Base-by-base conservation (phyloP, 1,284 basidiomycete genomes). In the Cryptococcus deneoformans region DNA sequence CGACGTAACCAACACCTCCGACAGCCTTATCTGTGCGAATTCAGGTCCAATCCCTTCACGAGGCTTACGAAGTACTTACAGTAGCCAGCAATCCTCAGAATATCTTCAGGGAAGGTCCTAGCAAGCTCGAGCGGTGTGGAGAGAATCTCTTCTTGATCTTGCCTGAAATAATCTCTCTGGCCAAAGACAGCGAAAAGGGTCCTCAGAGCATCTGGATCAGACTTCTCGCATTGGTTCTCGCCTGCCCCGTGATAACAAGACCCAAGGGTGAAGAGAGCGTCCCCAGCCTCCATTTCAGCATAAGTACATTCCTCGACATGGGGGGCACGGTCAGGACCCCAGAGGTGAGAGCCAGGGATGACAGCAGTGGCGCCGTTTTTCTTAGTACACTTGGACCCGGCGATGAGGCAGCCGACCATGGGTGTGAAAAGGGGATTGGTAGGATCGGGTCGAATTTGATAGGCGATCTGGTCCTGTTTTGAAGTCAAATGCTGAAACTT, bases 211-310 rank as follows among this genome's bases (percentile, higher is more conserved):
- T 60, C 56, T 5, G 56, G 46, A 12, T 60, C 56, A 1, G 39
- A 20, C 20, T n/a, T 6, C 4, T 58, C 56, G 47, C 56, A 60
- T 42, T 16, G 50, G 52, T 60, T 60, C 49, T 54, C 59, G 6
- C 59, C 59, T 12, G 55, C 55, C 1, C 56, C 59, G 24, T 60
- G 59, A 45, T 60, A 60, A 5, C 44, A 46, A 1, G 55, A 54
- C 2, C 59, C 59, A 11, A 60, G 50, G 7, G 52, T 46, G 52
- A 60, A 40, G 24, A 65, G 46, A 10, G 63, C 63, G 11, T 61
- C 62, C 46, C 63, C 63, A 47, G 63, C 53, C 50, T 65, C 58
- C 63, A 65, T 65, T 46, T 62, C 63, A 10, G 63, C 62, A 39
- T 57, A 60, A 20, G 58, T 60, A 35, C 50, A 52, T 52, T 63